Base-by-base conservation (phyloP, 148 eudicot species). In the Rhododendron molle region DNA sequence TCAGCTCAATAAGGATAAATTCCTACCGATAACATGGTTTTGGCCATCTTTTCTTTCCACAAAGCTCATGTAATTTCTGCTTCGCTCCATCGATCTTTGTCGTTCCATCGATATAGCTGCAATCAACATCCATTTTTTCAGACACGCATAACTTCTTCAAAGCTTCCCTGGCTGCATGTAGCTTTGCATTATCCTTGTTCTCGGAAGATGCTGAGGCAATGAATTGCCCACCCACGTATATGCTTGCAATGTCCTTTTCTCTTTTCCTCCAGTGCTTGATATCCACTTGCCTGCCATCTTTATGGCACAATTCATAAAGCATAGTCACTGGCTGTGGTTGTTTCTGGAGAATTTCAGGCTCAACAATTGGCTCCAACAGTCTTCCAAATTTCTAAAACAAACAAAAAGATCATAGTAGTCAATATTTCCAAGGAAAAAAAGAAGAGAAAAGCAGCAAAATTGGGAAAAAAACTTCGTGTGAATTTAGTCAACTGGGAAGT, bases 261-360 rank as follows among this genome's bases (percentile, higher is more conserved):
- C 38, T 38, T 49, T 47, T 28, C 60, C 60, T 79, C 60, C 30
- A 21, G 15, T 79, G 60, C 38, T 12, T 26, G 60, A 78, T 11
- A n/a, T 47, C 11, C 58, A 78, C 36, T 5, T 79, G 20, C 60
- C 54, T 79, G 60, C 23, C 23, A 10, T 92, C 91, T 87, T 95
- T 30, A 13, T 32, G 95, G 86, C 96, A 97, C 28, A 88, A 6
- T 83, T 97, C 94, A 84, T 77, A 91, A 2, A 97, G 94, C 91
- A 89, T 80, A 5, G 99, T 93, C 65, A 97, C 92, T 0, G 98
- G 99, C 58, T 94, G 97, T 43, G 94, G 93, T 43, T 94, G 94
- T 79, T 91, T 81, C 78, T 89, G 90, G 80, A 97, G 88, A 32
- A 87, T 58, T 36, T 95, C 94, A 67, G 89, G 93, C 21, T 92